Conservation (phyloP, 2,329 filamentous ascomycete species). For the Tolypocladium paradoxum region DNA sequence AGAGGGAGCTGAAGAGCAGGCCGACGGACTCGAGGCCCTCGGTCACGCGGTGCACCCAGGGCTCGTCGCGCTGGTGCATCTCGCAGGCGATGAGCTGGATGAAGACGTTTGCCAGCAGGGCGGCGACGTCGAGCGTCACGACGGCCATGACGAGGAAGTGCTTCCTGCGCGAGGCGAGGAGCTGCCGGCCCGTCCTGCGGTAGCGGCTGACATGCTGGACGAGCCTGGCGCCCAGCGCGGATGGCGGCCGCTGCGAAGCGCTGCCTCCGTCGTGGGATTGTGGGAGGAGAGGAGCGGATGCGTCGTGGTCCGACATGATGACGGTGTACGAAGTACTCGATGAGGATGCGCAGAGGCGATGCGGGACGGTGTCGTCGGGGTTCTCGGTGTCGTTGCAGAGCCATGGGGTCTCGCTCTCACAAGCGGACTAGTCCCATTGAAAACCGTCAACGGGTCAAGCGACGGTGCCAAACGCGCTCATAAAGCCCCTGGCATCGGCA, state of each 20-base stretch:
- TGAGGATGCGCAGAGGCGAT: neutral
- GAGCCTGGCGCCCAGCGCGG: neutral
- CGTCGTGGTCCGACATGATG: neutral
- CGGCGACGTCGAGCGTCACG: constrained; percentile 33
- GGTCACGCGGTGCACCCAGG: constrained; percentile 28
- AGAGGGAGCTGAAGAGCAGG: constrained; percentile 51
- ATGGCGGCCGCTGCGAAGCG: neutral
- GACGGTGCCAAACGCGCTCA: neutral
- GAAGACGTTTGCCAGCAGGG: constrained; percentile 35
- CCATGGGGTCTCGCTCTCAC: neutral
- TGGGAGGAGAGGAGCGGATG: neutral
- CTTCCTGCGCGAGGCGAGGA: constrained; percentile 27
- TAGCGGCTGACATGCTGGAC: neutral
- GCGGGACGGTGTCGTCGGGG: neutral
- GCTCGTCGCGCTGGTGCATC: constrained; percentile 24
- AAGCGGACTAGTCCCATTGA: no score
- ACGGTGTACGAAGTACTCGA: neutral
- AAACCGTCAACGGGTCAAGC: neutral
- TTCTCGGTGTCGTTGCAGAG: neutral
- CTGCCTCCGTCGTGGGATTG: neutral
- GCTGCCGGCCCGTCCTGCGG: constrained; percentile 6
- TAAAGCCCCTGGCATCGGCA: neutral
- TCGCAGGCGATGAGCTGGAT: constrained; percentile 38
- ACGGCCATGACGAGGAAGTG: constrained; percentile 33
- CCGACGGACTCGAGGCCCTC: constrained; percentile 38